These are phyloP conservation scores for Boletus rubescentipes DNA, from an alignment of 768 basidiomycete species.

Conservation along the genomic window DNA sequence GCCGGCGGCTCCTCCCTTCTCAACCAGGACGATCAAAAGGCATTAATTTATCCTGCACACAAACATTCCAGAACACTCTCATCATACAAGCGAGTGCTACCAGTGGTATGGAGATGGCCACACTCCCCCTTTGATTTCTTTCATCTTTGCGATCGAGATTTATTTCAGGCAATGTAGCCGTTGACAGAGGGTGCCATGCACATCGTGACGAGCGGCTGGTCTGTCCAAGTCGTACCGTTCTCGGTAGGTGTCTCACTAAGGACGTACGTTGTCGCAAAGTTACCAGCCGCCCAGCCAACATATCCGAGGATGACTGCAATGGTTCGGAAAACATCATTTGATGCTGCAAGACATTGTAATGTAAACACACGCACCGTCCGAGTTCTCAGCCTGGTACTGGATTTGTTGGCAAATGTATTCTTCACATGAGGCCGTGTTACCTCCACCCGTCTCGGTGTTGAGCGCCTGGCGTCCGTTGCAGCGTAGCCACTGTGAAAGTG, in stretches of 20 bases:
- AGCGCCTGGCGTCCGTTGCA: constrained; percentile 50
- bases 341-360: not conserved
- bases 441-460: constrained; percentile 59
- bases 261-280: constrained; percentile 2
- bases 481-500: constrained; percentile 47
- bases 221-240: constrained; percentile 1
- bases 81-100: no score
- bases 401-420: constrained; percentile 24
- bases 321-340: no score
- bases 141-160: no score
- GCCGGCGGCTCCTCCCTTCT: no score
- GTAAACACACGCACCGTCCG: constrained; percentile 5
- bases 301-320: constrained; percentile 12
- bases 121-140: no score
- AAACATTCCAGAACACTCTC: no score
- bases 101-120: no score
- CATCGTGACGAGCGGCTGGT: constrained; percentile 2
- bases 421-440: constrained; percentile 46
- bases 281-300: constrained; percentile 11
- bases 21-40: no score
- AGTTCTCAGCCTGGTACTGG: constrained; percentile 10
- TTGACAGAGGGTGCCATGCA: constrained; percentile 14
- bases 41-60: no score
- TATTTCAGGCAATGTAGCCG: not conserved
- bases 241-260: constrained; percentile 11